Base-by-base conservation (phyloP, 2,329 filamentous ascomycete genomes). In the Calonectria pteridis region DNA sequence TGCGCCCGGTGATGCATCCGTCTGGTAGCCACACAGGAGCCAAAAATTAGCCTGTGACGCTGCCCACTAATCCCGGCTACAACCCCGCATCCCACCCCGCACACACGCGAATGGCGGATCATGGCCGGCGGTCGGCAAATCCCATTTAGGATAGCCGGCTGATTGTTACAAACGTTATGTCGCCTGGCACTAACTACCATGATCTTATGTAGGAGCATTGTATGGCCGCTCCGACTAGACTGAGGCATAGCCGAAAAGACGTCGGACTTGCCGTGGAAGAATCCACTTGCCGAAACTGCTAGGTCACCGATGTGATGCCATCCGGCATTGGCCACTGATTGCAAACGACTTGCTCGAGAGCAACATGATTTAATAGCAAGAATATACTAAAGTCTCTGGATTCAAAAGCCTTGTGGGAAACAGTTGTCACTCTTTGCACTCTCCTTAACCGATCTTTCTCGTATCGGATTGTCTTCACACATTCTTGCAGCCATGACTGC, bases 401-500 rank as follows among this genome's bases (percentile, higher is more conserved):
- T 46, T 46, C 43, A 46, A 31, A 53, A 20, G 2, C 26, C 26
- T 20, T 3, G 29, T 18, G 23, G 29, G 11, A 53, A 23, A 28
- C 14, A 28, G 26, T 10, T 28, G 7, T 6, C 26, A 14, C 9
- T 40, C 6, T 20, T 43, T 26, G 10, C 3, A 20, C 23, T 9
- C 58, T 65, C 20, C 40, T 26, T 29, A 6, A 4, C 31, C 1
- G 6, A 28, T 28, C 16, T 43, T 23, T n/a, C 40, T 18, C 18
- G 16, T 14, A 10, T 26, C 5, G 9, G 14, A 28, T 33, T 33
- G 6, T 18, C 46, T 0, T 53, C 26, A 4, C 4, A 14, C 37
- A 40, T 3, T 13, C 33, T 7, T 26, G 2, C 28, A 26, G 59
- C 29, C 9, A 78, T 78, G 77, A 73, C 77, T 18, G 71, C 73